Conservation (phyloP, 2,329 filamentous ascomycete genomes). For the Claviceps sp. region DNA sequence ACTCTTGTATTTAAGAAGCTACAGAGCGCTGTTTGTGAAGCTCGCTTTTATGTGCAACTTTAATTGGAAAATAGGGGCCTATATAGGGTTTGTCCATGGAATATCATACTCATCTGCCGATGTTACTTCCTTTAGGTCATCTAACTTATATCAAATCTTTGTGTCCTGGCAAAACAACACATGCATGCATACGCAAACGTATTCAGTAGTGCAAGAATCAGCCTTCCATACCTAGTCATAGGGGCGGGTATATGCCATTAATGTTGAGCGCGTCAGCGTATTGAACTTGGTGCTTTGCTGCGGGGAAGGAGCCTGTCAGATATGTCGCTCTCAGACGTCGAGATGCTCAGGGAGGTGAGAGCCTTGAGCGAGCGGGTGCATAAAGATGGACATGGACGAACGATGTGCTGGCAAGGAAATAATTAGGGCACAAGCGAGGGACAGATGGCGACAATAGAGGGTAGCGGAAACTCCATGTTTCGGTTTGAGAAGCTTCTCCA, state of each 20-base stretch:
- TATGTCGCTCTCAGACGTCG: slow-evolving; percentile 62
- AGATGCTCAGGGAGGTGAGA: slow-evolving; percentile 61
- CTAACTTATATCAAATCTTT: no score
- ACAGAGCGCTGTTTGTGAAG: background rate
- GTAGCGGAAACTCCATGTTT: slow-evolving; percentile 14
- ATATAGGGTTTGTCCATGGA: background rate
- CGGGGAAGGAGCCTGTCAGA: slow-evolving; percentile 36
- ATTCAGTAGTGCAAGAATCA: slow-evolving; percentile 21
- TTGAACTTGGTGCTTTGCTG: slow-evolving; percentile 56
- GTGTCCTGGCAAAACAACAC: no score
- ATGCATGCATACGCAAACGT: no score
- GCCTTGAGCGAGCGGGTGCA: no score
- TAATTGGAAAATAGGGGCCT: background rate
- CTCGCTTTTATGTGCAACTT: background rate
- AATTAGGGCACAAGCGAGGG: slow-evolving; percentile 40
- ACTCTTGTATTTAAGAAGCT: background rate
- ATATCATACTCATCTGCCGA: background rate
- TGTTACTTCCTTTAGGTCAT: background rate
- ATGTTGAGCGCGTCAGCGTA: slow-evolving; percentile 42
- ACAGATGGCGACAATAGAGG: slow-evolving; percentile 35
- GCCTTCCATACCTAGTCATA: slow-evolving; percentile 40
- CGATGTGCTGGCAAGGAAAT: slow-evolving; percentile 46
- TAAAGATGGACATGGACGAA: slow-evolving; percentile 18
- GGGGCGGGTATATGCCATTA: slow-evolving; percentile 33
- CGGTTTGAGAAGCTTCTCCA: no score